Percentiles rank a stretch among this genome's conserved stretches.
These are phyloP conservation scores for Zygoascus bituminiphila DNA, from an alignment of 805 yeast species.

Conservation along the genomic window DNA sequence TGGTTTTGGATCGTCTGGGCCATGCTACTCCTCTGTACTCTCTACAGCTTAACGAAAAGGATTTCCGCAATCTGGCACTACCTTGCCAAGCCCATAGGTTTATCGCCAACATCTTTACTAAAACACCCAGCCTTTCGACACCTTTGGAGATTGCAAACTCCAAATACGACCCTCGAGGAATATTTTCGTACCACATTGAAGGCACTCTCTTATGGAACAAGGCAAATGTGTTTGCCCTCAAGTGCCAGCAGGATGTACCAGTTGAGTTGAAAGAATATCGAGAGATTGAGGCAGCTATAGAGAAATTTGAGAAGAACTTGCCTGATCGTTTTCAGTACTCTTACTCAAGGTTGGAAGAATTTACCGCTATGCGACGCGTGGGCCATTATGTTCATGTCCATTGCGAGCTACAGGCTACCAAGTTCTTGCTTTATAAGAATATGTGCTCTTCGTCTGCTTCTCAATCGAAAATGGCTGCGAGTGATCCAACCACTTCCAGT, in stretches of 20 bases:
- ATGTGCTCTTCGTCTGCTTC: conserved; percentile 24
- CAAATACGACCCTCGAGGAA: conserved; percentile 9
- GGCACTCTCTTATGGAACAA: conserved; percentile 18
- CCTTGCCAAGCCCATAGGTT: conserved; percentile 20
- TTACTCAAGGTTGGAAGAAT: conserved; percentile 17
- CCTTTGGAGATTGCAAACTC: not conserved
- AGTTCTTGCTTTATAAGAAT: conserved; percentile 26
- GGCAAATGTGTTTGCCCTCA: conserved; percentile 18
- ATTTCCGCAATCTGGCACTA: conserved; percentile 19
- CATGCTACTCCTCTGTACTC: conserved; percentile 28
- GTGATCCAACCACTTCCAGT: not conserved
- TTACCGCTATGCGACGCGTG: conserved; percentile 20
- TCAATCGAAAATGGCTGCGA: not conserved
- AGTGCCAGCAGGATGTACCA: not conserved
- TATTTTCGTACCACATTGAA: conserved; percentile 16
- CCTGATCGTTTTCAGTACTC: conserved; percentile 23
- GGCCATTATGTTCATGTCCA: conserved; percentile 29
- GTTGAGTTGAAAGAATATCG: conserved; percentile 9
- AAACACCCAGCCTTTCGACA: not conserved
- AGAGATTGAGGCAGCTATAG: conserved; percentile 17
- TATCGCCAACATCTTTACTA: conserved; percentile 1
- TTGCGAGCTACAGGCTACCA: conserved; percentile 23
- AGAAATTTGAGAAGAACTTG: conserved; percentile 13
- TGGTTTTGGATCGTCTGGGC: conserved; percentile 29
- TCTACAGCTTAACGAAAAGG: conserved; percentile 21